Percentiles rank a stretch among this genome's conserved stretches.
phyloP scores from a whole-genome alignment of 2,329 filamentous ascomycete species.

The Plenodomus lindquistii region DNA sequence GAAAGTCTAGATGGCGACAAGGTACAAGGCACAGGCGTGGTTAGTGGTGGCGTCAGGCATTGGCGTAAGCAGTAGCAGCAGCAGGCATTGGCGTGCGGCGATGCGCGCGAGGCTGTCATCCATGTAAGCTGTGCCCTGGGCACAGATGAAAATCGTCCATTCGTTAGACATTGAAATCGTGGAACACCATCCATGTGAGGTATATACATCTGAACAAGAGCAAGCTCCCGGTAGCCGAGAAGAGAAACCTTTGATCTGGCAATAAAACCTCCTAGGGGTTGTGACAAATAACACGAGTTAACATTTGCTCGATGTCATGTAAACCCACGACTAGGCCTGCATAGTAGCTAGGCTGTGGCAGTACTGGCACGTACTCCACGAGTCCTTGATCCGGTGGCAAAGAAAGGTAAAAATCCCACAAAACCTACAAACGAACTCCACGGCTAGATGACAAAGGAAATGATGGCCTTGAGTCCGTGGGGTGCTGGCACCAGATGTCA shows the following conservation, averaged over 20 bases:
- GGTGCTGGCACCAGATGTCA: constrained; percentile 12
- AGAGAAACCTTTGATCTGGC: constrained; percentile 7
- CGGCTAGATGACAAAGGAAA: constrained; percentile 15
- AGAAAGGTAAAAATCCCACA: constrained; percentile 11
- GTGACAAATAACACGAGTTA: not conserved
- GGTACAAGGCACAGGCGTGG: no score
- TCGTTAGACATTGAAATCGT: constrained; percentile 33
- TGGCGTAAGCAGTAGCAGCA: no score
- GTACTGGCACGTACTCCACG: constrained; percentile 9
- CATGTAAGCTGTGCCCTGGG: constrained; percentile 33
- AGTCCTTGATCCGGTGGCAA: constrained; percentile 6
- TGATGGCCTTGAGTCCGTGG: constrained; percentile 14
- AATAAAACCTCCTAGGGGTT: not conserved
- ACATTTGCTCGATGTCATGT: not conserved
- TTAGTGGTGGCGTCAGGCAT: no score
- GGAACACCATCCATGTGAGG: constrained; percentile 18
- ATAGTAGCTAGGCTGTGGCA: constrained; percentile 3
- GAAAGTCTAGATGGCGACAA: no score
- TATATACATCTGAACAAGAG: constrained; percentile 41
- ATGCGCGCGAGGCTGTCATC: no score
- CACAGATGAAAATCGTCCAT: constrained; percentile 35
- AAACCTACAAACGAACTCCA: constrained; percentile 21
- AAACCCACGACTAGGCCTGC: not conserved
- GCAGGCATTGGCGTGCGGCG: no score
- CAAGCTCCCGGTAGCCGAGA: constrained; percentile 12